Conservation (phyloP, 1,139 yeast genomes). For the Saccharomyces hybrid region DNA sequence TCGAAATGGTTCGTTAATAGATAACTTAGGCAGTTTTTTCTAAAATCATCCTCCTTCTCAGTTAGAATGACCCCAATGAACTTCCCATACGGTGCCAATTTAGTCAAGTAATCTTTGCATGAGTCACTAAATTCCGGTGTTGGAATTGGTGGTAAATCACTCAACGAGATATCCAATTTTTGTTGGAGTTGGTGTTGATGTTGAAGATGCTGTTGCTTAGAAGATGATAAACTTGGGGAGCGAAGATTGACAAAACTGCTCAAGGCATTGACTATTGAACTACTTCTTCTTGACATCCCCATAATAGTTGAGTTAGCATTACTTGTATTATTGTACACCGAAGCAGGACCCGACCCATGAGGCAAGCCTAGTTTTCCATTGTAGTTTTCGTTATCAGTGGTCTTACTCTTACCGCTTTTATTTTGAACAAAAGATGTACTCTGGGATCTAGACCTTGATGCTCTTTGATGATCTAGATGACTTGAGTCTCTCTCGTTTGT, state of each 20-base stretch:
- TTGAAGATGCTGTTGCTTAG: slow-evolving; percentile 7
- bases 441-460: background rate
- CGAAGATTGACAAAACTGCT: slow-evolving; percentile 33
- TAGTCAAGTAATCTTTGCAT: slow-evolving; percentile 33
- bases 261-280: slow-evolving; percentile 33
- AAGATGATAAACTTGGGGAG: slow-evolving; percentile 22
- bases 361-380: background rate
- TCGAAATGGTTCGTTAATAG: slow-evolving; percentile 39
- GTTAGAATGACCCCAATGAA: slow-evolving; percentile 37
- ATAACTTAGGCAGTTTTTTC: slow-evolving; percentile 33
- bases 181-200: slow-evolving; percentile 6
- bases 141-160: slow-evolving; percentile 29
- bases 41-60: slow-evolving; percentile 33
- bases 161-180: slow-evolving; percentile 13
- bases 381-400: background rate
- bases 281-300: slow-evolving; percentile 30
- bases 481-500: background rate
- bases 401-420: background rate
- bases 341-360: slow-evolving; percentile 1
- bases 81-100: slow-evolving; percentile 34
- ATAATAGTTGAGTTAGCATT: slow-evolving; percentile 12
- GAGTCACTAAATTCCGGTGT: slow-evolving; percentile 31
- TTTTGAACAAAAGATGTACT: background rate
- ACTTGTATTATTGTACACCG: slow-evolving; percentile 2
- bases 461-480: background rate